Base-by-base conservation (phyloP, 192 early-diverging fungal species). In the Coemansia sp. region DNA sequence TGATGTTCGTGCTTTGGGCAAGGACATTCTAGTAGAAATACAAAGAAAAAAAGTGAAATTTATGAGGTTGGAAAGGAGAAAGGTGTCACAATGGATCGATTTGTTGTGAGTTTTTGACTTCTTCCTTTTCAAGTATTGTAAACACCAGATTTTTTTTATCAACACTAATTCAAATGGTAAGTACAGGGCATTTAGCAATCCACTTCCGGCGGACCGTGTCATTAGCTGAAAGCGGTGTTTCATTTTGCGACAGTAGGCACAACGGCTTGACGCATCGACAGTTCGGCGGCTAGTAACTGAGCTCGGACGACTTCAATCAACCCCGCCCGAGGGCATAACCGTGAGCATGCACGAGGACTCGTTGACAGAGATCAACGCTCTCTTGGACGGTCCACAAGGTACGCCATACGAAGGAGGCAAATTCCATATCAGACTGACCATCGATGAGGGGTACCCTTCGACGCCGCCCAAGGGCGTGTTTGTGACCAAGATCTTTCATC, bases 401-500 rank as follows among this genome's bases (percentile, higher is more conserved):
- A 97, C 95, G 14, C 96, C 96, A 6, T 98, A 93, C 76, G 85
- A 90, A 57, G 85, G 84, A 6, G 96, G 96, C 33, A 79, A 68
- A 40, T 97, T 98, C 69, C 79, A 87, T 35, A 70, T 97, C 19
- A 87, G 88, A 34, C 70, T 97, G 11, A 67, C 84, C 16, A 86
- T 97, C 7, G 87, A 88, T 34, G 64, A 85, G 2, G 87, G 90
- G 59, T 98, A 92, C 70, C 96, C 95, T 0, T 67, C 87, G n/a
- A 81, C 86, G 0, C 93, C 96, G 14, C 95, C 96, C 57, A 92
- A 91, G 70, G 93, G 93, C 86, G 78, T 75, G 70, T 97, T 98
- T 80, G 54, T 90, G 11, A 98, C 96, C 42, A 97, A 95, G 73
- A 96, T 98, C 14, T 98, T 98, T 73, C 96, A 98, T 74, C 96